These are phyloP conservation scores for Aspergillus sp. DNA, from an alignment of 2,329 filamentous ascomycete species.

Conservation along the genomic window DNA sequence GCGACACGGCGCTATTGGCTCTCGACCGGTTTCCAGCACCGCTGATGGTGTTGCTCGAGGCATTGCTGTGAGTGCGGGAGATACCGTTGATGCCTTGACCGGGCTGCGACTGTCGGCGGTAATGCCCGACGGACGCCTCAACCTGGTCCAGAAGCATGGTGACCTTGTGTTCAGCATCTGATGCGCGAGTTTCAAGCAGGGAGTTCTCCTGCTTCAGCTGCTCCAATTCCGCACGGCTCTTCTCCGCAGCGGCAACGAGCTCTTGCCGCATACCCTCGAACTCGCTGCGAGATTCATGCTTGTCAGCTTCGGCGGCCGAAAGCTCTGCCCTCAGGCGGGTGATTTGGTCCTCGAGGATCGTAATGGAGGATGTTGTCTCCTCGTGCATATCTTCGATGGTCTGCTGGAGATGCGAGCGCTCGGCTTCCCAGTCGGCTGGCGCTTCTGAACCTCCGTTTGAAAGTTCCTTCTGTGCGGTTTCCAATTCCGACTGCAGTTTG, in stretches of 20 bases:
- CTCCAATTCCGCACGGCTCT: conserved; percentile 69
- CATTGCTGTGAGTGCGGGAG: conserved; percentile 55
- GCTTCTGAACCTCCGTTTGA: conserved; percentile 42
- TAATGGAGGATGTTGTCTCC: conserved; percentile 65
- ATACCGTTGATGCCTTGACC: conserved; percentile 39
- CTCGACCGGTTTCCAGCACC: conserved; percentile 34
- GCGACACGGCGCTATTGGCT: conserved; percentile 42
- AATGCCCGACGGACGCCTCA: conserved; percentile 89
- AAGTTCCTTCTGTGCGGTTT: conserved; percentile 59
- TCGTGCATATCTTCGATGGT: conserved; percentile 69
- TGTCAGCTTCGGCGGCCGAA: conserved; percentile 62
- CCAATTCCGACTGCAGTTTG: conserved; percentile 79
- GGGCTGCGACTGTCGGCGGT: conserved; percentile 70
- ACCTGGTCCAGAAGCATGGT: conserved; percentile 92
- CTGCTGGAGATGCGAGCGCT: conserved; percentile 65
- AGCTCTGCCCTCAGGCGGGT: conserved; percentile 68
- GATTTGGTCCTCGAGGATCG: conserved; percentile 71
- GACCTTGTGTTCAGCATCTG: conserved; percentile 90
- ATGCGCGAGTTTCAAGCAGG: conserved; percentile 76
- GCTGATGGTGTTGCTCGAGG: conserved; percentile 49
- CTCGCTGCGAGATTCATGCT: conserved; percentile 62
- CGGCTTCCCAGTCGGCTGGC: conserved; percentile 69
- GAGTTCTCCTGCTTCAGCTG: conserved; percentile 79
- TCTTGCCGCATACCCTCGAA: conserved; percentile 57
- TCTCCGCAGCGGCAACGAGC: conserved; percentile 55